Percentiles rank a stretch among this genome's conserved stretches.
Evolutionary conservation across 202 grass and related monocot species (phyloP).

Genomic region (Eragrostis tef): DNA sequence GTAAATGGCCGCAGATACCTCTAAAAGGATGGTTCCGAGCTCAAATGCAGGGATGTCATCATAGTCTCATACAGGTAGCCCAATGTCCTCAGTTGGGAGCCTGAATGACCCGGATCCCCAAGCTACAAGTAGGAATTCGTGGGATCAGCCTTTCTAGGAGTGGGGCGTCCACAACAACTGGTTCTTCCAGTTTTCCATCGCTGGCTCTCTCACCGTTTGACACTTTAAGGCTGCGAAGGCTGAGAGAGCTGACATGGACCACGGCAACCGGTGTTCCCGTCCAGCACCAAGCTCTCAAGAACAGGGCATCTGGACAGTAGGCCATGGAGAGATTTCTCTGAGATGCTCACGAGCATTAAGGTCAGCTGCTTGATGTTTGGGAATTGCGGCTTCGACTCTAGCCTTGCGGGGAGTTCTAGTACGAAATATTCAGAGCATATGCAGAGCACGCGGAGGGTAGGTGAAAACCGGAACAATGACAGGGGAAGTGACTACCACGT

Average conservation of each 20-base stretch:
- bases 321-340: not conserved
- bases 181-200: not conserved
- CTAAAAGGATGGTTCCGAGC: not conserved
- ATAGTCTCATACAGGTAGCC: constrained; percentile 13
- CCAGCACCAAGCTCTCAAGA: constrained; percentile 14
- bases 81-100: constrained; percentile 23
- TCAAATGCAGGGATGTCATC: constrained; percentile 1
- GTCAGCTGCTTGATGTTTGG: constrained; percentile 6
- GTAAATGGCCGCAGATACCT: constrained; percentile 1
- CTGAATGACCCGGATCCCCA: not conserved
- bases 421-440: not conserved
- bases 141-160: constrained; percentile 16
- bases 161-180: constrained; percentile 19
- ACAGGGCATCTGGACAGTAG: constrained; percentile 12
- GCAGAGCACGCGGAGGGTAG: too few species aligned
- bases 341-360: not conserved
- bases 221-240: not conserved
- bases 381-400: not conserved
- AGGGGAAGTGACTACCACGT: not conserved
- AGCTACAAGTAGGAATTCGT: not conserved
- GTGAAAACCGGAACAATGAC: not conserved
- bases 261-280: not conserved
- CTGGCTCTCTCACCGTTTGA: fast-evolving
- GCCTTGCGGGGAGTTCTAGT: not conserved
- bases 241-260: not conserved